These are phyloP conservation scores for Hanseniaspora valbyensis DNA, from an alignment of 805 yeast species.

Conservation along the genomic window DNA sequence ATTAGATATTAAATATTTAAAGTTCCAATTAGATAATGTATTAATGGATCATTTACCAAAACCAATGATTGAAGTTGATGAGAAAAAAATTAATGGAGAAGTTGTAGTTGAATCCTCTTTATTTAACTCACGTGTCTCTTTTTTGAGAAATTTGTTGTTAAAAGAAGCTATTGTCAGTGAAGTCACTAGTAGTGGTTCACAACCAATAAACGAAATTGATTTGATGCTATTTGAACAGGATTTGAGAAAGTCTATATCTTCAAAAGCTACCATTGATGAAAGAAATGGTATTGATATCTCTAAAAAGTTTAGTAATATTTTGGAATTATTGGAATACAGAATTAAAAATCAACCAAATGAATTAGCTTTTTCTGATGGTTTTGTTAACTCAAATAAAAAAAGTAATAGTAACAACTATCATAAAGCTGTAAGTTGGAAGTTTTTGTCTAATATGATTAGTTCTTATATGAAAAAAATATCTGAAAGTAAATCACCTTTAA, in stretches of 20 bases:
- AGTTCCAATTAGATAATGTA: constrained; percentile 41
- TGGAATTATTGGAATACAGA: constrained; percentile 71
- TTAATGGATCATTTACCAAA: constrained; percentile 30
- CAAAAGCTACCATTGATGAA: constrained; percentile 67
- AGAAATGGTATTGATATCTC: constrained; percentile 57
- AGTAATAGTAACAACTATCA: constrained; percentile 35
- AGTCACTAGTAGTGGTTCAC: constrained; percentile 4
- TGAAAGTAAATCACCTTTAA: constrained; percentile 49
- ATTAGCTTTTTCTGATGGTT: constrained; percentile 49
- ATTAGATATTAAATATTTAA: constrained; percentile 69
- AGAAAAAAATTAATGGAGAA: constrained; percentile 19
- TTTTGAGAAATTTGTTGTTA: constrained; percentile 49
- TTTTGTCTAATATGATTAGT: constrained; percentile 64
- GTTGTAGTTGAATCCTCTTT: constrained; percentile 20
- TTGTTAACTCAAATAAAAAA: constrained; percentile 27
- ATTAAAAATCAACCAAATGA: constrained; percentile 65
- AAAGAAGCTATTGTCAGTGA: constrained; percentile 29
- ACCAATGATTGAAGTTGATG: constrained; percentile 23
- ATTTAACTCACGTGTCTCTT: constrained; percentile 45
- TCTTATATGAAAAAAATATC: constrained; percentile 63
- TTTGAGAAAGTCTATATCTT: constrained; percentile 61
- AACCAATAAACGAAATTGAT: constrained; percentile 5
- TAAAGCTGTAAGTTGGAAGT: constrained; percentile 62
- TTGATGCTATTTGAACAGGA: constrained; percentile 39
- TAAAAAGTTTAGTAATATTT: constrained; percentile 57